Conservation (phyloP, 306 rosid species). For the Pueraria montana region DNA sequence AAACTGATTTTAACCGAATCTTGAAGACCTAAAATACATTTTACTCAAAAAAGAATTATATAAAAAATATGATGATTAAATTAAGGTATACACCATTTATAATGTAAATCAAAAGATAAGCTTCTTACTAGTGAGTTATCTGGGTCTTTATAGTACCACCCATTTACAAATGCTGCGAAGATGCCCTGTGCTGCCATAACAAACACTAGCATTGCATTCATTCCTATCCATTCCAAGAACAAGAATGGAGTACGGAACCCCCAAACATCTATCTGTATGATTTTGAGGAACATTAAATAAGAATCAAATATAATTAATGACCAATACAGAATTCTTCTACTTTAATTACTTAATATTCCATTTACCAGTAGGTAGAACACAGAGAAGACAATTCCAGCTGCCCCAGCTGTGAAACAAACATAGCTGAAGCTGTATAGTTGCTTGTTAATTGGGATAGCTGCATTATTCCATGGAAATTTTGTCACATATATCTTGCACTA, state of each 20-base stretch:
- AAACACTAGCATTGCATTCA: constrained; percentile 94
- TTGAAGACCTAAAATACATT: no score
- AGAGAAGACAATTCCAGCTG: constrained; percentile 88
- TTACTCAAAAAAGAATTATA: no score
- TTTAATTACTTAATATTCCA: background rate
- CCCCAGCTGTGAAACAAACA: constrained; percentile 90
- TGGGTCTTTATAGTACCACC: constrained; percentile 74
- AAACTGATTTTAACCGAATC: no score
- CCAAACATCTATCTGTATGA: constrained; percentile 83
- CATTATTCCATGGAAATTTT: constrained; percentile 26
- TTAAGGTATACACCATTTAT: background rate
- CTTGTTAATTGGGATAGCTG: constrained; percentile 91
- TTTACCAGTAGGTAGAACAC: constrained; percentile 75
- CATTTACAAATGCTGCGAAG: constrained; percentile 92
- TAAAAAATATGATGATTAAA: no score
- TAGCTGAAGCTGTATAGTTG: constrained; percentile 93
- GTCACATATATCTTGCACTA: background rate
- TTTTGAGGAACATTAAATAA: background rate
- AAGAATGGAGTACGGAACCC: constrained; percentile 76
- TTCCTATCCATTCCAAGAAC: constrained; percentile 91
- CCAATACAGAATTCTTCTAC: background rate
- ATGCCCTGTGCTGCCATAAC: constrained; percentile 93
- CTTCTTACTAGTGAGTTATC: constrained; percentile 64
- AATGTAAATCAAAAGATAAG: background rate
- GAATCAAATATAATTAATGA: background rate